Evolutionary conservation across 257 asterid species (phyloP).

Genomic region (Anisodus tanguticus): DNA sequence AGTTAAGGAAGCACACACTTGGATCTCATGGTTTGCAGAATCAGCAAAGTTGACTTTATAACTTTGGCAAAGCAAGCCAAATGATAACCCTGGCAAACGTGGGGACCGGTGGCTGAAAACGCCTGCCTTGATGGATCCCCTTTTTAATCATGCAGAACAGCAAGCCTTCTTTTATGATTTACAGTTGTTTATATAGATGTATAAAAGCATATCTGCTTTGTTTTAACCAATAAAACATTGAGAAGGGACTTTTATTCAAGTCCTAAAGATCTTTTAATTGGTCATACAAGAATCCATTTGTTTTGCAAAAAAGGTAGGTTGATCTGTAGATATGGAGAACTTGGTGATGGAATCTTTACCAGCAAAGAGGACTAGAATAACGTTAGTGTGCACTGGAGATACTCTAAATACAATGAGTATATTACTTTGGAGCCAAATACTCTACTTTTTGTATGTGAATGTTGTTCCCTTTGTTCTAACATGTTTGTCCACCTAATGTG

Average conservation of each 20-base stretch:
- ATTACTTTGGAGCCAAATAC: not conserved
- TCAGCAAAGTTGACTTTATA: not conserved
- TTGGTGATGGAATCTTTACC: conserved; percentile 18
- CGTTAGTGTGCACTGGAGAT: not conserved
- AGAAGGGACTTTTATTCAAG: conserved; percentile 11
- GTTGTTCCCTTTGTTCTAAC: not conserved
- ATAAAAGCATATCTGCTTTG: not conserved
- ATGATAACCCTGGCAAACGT: conserved; percentile 2
- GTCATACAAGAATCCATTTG: not conserved
- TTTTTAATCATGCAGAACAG: not conserved
- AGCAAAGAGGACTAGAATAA: not conserved
- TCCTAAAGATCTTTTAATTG: not conserved
- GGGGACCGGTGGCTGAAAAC: conserved; percentile 1
- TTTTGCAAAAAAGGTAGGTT: not conserved
- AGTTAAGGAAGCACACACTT: not conserved
- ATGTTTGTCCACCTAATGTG: not conserved
- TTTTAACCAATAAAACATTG: not conserved
- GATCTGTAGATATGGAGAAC: not conserved
- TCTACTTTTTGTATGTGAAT: conserved; percentile 1
- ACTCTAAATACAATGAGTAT: not conserved
- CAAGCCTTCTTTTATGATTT: not conserved
- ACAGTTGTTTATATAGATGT: not conserved
- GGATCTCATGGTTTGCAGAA: not conserved
- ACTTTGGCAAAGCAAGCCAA: not conserved
- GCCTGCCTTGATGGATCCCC: not conserved